Conservation (phyloP, 768 basidiomycete species). For the Sporobolomyces pararoseus region DNA sequence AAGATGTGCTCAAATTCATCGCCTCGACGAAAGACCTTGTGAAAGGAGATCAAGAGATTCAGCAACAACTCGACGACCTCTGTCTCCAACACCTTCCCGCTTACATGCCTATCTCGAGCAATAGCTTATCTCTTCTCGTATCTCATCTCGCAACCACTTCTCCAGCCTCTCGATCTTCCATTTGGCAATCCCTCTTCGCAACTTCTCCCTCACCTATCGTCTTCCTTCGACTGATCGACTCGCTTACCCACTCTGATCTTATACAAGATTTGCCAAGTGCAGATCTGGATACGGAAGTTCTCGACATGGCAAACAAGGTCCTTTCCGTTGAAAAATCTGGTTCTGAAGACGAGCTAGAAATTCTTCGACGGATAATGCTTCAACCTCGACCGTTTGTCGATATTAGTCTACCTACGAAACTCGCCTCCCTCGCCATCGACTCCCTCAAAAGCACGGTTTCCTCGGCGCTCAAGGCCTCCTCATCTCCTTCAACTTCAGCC, state of each 20-base stretch:
- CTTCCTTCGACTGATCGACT: conserved; percentile 13
- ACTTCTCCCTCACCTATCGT: background rate
- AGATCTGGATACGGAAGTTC: conserved; percentile 20
- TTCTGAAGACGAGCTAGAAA: conserved; percentile 7
- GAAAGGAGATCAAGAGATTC: background rate
- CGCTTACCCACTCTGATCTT: background rate
- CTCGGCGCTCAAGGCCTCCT: background rate
- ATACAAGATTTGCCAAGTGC: conserved; percentile 6
- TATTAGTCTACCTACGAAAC: background rate
- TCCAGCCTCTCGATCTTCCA: background rate
- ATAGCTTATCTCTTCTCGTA: conserved; percentile 15
- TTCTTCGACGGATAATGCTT: conserved; percentile 21
- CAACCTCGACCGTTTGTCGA: conserved; percentile 29
- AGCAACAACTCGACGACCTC: conserved; percentile 29
- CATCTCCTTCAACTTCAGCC: background rate
- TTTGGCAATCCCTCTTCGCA: conserved; percentile 29
- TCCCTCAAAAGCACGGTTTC: background rate
- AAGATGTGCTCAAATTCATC: conserved; percentile 12
- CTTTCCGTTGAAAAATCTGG: background rate
- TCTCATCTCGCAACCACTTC: conserved; percentile 12
- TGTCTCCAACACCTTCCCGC: conserved; percentile 5
- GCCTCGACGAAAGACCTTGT: background rate
- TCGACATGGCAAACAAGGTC: background rate
- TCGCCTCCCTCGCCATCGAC: conserved; percentile 3
- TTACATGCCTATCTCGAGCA: conserved; percentile 12